A percentile compares a stretch with the other conserved stretches of the same genome.
Evolutionary conservation across 2,329 filamentous ascomycete species (phyloP).

Genomic region (Epichloe scottii): DNA sequence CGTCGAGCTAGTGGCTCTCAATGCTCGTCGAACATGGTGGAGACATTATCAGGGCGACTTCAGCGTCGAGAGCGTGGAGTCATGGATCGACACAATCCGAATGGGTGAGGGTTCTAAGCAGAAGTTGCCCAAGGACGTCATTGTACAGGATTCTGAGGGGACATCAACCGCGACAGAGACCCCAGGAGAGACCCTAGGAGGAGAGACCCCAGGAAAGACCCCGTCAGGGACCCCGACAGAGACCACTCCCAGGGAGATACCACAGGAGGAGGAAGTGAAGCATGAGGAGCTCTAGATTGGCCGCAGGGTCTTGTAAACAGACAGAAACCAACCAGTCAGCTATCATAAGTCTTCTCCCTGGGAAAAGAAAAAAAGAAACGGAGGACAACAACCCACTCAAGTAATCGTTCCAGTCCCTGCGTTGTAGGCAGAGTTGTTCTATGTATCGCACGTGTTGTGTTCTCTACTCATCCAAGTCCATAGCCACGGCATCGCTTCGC

Average conservation of each 20-base stretch:
- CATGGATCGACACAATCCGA: slow-evolving; percentile 83
- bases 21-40: slow-evolving; percentile 80
- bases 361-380: background rate
- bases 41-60: slow-evolving; percentile 55
- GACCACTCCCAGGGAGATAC: slow-evolving; percentile 11
- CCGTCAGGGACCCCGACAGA: slow-evolving; percentile 16
- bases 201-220: background rate
- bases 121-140: slow-evolving; percentile 49
- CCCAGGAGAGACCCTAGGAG: slow-evolving; percentile 3
- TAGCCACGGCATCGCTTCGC: slow-evolving; percentile 33
- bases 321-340: background rate
- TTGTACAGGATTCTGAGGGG: slow-evolving; percentile 31
- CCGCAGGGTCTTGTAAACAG: background rate
- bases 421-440: background rate
- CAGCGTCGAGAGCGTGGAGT: slow-evolving; percentile 52
- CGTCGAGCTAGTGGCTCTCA: slow-evolving; percentile 68
- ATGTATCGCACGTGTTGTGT: background rate
- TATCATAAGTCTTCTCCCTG: background rate
- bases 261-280: slow-evolving; percentile 17
- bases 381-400: background rate
- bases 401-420: background rate
- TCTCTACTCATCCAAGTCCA: slow-evolving; percentile 33
- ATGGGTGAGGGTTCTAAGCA: slow-evolving; percentile 77
- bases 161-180: background rate
- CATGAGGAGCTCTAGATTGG: slow-evolving; percentile 37